Evolutionary conservation across 208 protist species (phyloP).

Genomic region (Spongospora subterranea): DNA sequence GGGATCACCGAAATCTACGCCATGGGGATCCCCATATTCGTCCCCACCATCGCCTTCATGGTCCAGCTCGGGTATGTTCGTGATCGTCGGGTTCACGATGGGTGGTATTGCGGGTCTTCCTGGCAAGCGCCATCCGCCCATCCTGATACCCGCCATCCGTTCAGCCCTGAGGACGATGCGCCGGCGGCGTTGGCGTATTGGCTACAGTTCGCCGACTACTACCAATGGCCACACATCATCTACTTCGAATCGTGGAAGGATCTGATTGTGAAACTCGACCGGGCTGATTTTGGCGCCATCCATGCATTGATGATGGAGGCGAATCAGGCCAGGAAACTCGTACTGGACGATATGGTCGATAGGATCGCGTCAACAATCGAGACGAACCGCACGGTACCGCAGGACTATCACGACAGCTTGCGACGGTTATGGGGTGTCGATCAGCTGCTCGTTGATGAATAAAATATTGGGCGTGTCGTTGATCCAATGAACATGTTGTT

Average conservation of each 20-base stretch:
- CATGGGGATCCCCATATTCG: neutral
- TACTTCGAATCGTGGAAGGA: neutral
- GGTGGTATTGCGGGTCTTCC: neutral
- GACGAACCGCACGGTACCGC: too few species aligned
- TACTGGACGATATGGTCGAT: too few species aligned
- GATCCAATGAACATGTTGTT: too few species aligned
- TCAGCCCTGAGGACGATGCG: neutral
- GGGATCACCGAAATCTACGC: neutral
- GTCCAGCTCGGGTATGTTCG: neutral
- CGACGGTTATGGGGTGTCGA: too few species aligned
- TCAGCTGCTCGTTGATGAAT: too few species aligned
- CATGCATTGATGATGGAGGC: neutral
- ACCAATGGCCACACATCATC: neutral
- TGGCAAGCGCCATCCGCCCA: neutral
- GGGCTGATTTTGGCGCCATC: neutral
- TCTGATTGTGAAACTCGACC: neutral
- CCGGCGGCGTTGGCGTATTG: neutral
- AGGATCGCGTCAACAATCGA: too few species aligned
- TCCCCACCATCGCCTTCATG: neutral
- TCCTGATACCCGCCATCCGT: neutral
- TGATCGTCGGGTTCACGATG: neutral
- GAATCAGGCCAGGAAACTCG: neutral
- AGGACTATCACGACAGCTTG: too few species aligned
- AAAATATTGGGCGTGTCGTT: too few species aligned
- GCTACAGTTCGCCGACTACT: conserved; percentile 19